phyloP scores from a whole-genome alignment of 2,329 filamentous ascomycete species.

The Westerdykella aurantiaca region DNA sequence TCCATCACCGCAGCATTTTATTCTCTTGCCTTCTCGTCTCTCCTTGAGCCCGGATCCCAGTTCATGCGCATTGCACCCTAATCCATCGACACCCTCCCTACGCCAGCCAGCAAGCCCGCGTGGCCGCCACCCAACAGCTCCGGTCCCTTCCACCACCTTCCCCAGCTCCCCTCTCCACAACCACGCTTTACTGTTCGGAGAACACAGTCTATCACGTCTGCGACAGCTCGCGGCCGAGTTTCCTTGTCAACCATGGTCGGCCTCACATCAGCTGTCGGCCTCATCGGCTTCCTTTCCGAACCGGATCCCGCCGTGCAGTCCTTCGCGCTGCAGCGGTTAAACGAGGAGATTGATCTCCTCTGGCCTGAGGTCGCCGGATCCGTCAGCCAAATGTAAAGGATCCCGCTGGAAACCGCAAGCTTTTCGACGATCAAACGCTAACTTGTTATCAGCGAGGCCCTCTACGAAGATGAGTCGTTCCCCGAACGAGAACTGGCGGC shows the following conservation, averaged over 20 bases:
- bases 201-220: no score
- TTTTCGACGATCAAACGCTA: slow-evolving; percentile 13
- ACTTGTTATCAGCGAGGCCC: slow-evolving; percentile 65
- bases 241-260: slow-evolving; percentile 64
- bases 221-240: slow-evolving; percentile 1
- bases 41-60: slow-evolving; percentile 23
- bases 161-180: slow-evolving; percentile 18
- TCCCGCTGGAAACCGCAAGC: not conserved
- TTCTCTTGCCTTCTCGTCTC: slow-evolving; percentile 19
- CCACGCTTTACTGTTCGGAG: slow-evolving; percentile 10
- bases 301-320: slow-evolving; percentile 90
- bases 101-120: slow-evolving; percentile 14
- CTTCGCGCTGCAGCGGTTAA: slow-evolving; percentile 90
- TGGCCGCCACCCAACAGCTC: slow-evolving; percentile 34
- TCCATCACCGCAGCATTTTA: slow-evolving; percentile 23
- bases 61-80: slow-evolving; percentile 10
- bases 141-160: slow-evolving; percentile 34
- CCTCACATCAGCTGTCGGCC: slow-evolving; percentile 86
- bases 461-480: slow-evolving; percentile 95
- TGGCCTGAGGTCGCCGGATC: slow-evolving; percentile 96
- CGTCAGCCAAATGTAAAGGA: slow-evolving; percentile 81
- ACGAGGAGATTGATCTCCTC: slow-evolving; percentile 92
- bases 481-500: slow-evolving; percentile 91
- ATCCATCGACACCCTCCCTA: slow-evolving; percentile 9
- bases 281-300: slow-evolving; percentile 91